Evolutionary conservation across 345 rosid genomes (phyloP).

Genomic region (Noccaea caerulescens): DNA sequence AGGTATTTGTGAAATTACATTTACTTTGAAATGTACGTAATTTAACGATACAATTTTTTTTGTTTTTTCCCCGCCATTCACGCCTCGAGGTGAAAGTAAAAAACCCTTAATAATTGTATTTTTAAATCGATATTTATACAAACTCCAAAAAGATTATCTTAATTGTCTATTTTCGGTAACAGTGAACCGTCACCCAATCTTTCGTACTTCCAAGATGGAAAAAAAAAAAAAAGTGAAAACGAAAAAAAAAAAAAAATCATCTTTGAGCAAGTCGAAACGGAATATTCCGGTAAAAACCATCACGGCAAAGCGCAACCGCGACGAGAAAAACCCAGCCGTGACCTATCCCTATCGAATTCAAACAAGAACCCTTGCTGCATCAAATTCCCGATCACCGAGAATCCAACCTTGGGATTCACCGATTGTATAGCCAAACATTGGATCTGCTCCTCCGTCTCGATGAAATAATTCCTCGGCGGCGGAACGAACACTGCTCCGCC

Average conservation of each 20-base stretch:
- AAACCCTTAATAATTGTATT: background rate
- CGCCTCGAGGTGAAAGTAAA: background rate
- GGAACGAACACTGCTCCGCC: conserved; percentile 64
- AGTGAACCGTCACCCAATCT: conserved; percentile 33
- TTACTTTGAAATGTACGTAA: too few species aligned
- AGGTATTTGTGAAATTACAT: too few species aligned
- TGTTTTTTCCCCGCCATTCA: too few species aligned
- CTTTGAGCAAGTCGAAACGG: conserved; percentile 7
- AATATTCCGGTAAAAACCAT: conserved; percentile 10
- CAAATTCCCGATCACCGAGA: conserved; percentile 84
- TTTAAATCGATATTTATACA: conserved; percentile 24
- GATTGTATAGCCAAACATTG: conserved; percentile 75
- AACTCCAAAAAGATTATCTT: conserved; percentile 28
- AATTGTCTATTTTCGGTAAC: conserved; percentile 35
- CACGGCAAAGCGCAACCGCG: conserved; percentile 65
- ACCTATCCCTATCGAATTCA: conserved; percentile 73
- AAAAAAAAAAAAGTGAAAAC: conserved; percentile 10
- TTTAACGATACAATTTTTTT: too few species aligned
- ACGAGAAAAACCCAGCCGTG: conserved; percentile 80
- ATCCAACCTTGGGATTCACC: conserved; percentile 51
- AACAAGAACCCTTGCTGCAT: conserved; percentile 93
- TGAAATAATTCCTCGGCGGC: conserved; percentile 78
- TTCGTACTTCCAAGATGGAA: conserved; percentile 19
- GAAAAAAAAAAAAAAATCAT: conserved; percentile 27
- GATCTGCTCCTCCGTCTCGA: conserved; percentile 60